These are phyloP conservation scores for Curvularia eragrostidis DNA, from an alignment of 2,329 filamentous ascomycete species.

Conservation along the genomic window DNA sequence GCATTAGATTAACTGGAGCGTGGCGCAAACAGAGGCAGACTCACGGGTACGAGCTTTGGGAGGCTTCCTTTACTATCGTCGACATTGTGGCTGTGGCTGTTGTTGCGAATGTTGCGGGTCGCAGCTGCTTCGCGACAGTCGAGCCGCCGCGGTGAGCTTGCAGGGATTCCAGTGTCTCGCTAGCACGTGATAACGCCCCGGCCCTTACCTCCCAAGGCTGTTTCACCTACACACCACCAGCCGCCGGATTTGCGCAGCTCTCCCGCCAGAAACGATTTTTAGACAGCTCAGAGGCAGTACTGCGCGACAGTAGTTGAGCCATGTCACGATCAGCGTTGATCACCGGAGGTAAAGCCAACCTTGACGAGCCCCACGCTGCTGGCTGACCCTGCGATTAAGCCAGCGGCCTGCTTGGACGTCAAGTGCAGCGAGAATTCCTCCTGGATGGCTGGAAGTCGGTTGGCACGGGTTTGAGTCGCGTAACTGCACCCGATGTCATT, in stretches of 20 bases:
- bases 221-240: background rate
- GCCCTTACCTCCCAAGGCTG: background rate
- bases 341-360: slow-evolving; percentile 67
- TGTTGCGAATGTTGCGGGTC: slow-evolving; percentile 14
- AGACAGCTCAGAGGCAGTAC: background rate
- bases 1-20: slow-evolving; percentile 1
- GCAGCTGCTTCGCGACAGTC: slow-evolving; percentile 24
- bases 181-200: slow-evolving; percentile 15
- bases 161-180: slow-evolving; percentile 16
- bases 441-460: slow-evolving; percentile 63
- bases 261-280: background rate
- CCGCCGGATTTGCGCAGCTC: background rate
- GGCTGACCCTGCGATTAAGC: slow-evolving; percentile 48
- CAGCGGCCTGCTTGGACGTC: slow-evolving; percentile 80
- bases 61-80: slow-evolving; percentile 76
- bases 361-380: slow-evolving; percentile 7
- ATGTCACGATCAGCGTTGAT: slow-evolving; percentile 68
- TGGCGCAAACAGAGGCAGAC: slow-evolving; percentile 23
- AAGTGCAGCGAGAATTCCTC: slow-evolving; percentile 76
- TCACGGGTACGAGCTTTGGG: slow-evolving; percentile 76
- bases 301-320: background rate
- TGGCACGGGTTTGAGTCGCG: slow-evolving; percentile 69
- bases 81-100: slow-evolving; percentile 66
- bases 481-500: slow-evolving; percentile 69
- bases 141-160: slow-evolving; percentile 16